Conservation (phyloP, 768 basidiomycete species). For the Phaeotremella skinneri region DNA sequence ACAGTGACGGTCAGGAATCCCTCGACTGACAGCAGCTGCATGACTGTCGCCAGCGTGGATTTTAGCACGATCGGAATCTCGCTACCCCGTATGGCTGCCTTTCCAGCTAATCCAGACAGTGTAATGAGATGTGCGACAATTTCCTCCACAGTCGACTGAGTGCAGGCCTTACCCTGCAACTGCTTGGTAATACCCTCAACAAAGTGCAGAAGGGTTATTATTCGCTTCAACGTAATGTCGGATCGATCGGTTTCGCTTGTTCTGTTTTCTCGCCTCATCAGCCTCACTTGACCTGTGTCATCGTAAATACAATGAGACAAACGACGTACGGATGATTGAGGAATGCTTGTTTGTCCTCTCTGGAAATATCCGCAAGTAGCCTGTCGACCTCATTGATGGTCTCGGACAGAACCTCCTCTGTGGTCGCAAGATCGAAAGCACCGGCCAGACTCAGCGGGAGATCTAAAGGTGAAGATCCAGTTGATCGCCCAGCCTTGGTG, state of each 20-base stretch:
- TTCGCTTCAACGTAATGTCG: conserved; percentile 55
- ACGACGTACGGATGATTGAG: conserved; percentile 60
- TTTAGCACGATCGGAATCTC: conserved; percentile 45
- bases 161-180: conserved; percentile 36
- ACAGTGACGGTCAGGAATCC: conserved; percentile 65
- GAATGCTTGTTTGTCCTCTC: conserved; percentile 51
- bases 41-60: conserved; percentile 58
- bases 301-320: background rate
- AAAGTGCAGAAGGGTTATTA: conserved; percentile 61
- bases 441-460: conserved; percentile 63
- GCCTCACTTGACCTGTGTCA: background rate
- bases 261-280: conserved; percentile 2
- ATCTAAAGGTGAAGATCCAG: conserved; percentile 62
- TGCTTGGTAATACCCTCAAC: conserved; percentile 56
- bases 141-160: conserved; percentile 24
- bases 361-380: conserved; percentile 53
- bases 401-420: conserved; percentile 58
- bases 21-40: conserved; percentile 66
- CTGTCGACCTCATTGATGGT: conserved; percentile 66
- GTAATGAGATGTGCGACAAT: conserved; percentile 29
- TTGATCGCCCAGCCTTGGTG: conserved; percentile 64
- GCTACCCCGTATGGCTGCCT: conserved; percentile 8
- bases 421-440: conserved; percentile 34
- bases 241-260: conserved; percentile 25
- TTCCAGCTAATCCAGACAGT: conserved; percentile 20